Evolutionary conservation across 1,284 basidiomycete genomes (phyloP).

Genomic region (Singerocomus rubriflavus): DNA sequence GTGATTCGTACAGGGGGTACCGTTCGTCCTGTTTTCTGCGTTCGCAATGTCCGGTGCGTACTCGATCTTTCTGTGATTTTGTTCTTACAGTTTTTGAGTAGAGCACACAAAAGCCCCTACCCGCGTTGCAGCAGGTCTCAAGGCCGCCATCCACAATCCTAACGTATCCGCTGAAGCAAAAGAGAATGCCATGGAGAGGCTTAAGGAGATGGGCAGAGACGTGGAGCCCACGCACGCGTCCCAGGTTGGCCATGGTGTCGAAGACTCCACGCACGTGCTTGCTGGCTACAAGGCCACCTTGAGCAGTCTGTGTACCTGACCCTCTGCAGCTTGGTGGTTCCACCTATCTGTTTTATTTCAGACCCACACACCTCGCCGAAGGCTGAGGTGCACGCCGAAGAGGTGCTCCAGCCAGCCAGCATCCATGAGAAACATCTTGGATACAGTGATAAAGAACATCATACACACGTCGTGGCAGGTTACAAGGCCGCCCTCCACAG

Average conservation of each 20-base stretch:
- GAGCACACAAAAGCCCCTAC: slow-evolving; percentile 35
- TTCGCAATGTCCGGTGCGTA: slow-evolving; percentile 28
- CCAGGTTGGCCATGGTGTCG: slow-evolving; percentile 5
- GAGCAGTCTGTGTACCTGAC: slow-evolving; percentile 32
- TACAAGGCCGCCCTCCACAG: slow-evolving; percentile 50
- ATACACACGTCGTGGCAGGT: slow-evolving; percentile 41
- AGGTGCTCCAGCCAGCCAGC: slow-evolving; percentile 40
- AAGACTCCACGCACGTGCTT: slow-evolving; percentile 34
- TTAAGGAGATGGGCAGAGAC: slow-evolving; percentile 39
- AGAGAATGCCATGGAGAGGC: slow-evolving; percentile 41
- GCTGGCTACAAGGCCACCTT: slow-evolving; percentile 55
- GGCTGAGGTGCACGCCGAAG: slow-evolving; percentile 50
- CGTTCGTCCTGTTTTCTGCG: not conserved
- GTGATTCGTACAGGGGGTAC: not conserved
- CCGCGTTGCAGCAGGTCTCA: slow-evolving; percentile 51
- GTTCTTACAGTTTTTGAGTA: slow-evolving; percentile 1
- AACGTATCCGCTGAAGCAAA: slow-evolving; percentile 52
- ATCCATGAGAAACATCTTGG: slow-evolving; percentile 30
- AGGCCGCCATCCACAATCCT: slow-evolving; percentile 53
- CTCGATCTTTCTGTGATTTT: not conserved
- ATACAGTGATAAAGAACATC: slow-evolving; percentile 38
- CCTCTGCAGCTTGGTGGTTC: not conserved
- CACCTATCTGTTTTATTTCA: slow-evolving; percentile 13
- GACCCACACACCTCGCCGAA: slow-evolving; percentile 41
- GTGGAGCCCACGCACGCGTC: slow-evolving; percentile 13